Evolutionary conservation across 1,284 basidiomycete species (phyloP), one percentile per base, ranked within the genome.

Genomic region (Sporisorium sorghi): DNA sequence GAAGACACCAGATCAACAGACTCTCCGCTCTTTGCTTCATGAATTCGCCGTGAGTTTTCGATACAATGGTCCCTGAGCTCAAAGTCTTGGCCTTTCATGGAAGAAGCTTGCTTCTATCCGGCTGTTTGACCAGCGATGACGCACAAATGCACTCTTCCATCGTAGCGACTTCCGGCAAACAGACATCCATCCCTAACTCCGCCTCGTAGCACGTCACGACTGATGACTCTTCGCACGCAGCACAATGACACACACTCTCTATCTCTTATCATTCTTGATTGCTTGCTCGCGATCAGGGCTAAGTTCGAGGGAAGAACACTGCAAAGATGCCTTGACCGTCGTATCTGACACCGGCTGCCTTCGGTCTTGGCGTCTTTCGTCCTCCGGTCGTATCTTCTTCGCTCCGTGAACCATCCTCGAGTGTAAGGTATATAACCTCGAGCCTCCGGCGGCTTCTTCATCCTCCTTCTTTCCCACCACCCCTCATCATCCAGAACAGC

Each of bases 381-480:
- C 58, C 43, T 35, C 46, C 60, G 40, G 44, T 48, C 32, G 42
- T 37, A 12, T 15, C 39, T 28, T 28, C 40, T 30, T 35, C n/a
- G 35, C 26, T 47, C 17, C 9, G 26, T 30, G 14, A n/a, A 15
- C 26, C 35, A 37, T 53, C 49, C 6, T 48, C 37, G 49, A 49
- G 48, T 15, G 26, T 48, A 70, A 60, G 48, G 19, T 70, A 70
- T 70, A 70, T 70, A 70, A 60, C 15, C 43, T 57, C 26, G 32
- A 58, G 35, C 39, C 61, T 70, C 57, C 61, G 61, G 67, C 67
- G 61, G 67, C 57, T 70, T 70, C 67, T 70, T 64, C 58, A 53
- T 43, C 23, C 37, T 54, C 53, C 61, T 60, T 60, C 56, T 63
- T 63, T 37, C 37, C 32, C 48, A 47, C 23, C 57, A 39, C n/a